phyloP scores from a whole-genome alignment of 108 stramenopile genomes.

The Nitzschia palea region DNA sequence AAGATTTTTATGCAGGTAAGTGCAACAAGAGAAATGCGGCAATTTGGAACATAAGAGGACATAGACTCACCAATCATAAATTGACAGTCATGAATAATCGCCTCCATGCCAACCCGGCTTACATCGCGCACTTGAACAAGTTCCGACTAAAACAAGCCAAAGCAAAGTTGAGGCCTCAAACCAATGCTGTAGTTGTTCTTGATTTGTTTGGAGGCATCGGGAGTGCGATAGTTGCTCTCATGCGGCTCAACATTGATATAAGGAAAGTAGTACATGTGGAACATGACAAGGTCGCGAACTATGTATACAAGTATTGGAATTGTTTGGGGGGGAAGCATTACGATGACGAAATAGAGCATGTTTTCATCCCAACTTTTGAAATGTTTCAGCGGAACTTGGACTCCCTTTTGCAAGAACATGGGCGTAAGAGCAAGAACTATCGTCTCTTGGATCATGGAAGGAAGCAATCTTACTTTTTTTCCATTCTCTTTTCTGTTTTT shows the following conservation, averaged over 20 bases:
- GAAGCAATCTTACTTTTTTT: too few relatives aligned
- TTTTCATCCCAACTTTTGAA: background rate
- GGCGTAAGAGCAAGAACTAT: constrained; percentile 4
- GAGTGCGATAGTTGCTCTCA: constrained; percentile 23
- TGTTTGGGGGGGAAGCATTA: background rate
- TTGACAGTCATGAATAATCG: background rate
- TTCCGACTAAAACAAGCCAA: background rate
- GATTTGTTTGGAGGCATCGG: constrained; percentile 46
- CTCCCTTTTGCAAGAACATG: background rate
- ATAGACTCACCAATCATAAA: too few relatives aligned
- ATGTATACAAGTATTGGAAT: constrained; percentile 47
- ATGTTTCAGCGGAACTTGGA: background rate
- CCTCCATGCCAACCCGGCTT: background rate
- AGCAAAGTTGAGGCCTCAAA: background rate
- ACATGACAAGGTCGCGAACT: constrained; percentile 46
- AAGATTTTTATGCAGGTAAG: background rate
- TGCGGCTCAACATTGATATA: constrained; percentile 31
- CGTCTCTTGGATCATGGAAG: too few relatives aligned
- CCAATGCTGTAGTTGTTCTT: constrained; percentile 18
- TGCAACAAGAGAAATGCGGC: too few relatives aligned
- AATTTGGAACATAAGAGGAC: too few relatives aligned
- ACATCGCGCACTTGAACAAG: too few relatives aligned
- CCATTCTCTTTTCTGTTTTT: constrained; percentile 14
- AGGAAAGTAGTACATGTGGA: constrained; percentile 51
- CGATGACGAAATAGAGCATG: background rate